These are phyloP conservation scores for Quercus rubra DNA, from an alignment of 306 rosid genomes.

Conservation along the genomic window DNA sequence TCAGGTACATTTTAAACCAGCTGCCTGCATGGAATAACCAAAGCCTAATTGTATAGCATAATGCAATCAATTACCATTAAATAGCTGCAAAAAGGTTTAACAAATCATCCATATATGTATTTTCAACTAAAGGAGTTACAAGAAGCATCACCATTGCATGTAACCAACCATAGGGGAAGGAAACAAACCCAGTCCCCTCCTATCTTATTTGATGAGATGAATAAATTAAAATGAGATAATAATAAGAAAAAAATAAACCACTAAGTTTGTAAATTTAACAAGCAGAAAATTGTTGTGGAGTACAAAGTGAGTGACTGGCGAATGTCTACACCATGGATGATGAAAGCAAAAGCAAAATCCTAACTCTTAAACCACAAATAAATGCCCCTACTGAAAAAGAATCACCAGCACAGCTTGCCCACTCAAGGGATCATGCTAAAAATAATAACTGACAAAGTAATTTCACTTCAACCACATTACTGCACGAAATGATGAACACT, in stretches of 20 bases:
- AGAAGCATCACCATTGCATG: not conserved
- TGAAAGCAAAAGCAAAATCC: not conserved
- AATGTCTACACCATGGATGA: not conserved
- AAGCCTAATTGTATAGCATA: conserved; percentile 3
- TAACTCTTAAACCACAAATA: not conserved
- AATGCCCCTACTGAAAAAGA: not conserved
- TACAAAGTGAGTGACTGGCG: not conserved
- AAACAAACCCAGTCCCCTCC: not conserved
- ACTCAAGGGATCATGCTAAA: not conserved
- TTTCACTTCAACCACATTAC: not conserved
- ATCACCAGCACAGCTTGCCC: not conserved
- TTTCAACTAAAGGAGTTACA: not conserved
- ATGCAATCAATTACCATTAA: not conserved
- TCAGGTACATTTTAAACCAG: conserved; percentile 21
- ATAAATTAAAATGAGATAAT: not conserved
- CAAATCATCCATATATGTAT: not conserved
- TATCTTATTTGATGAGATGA: not conserved
- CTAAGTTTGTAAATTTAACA: not conserved
- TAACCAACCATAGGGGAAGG: not conserved
- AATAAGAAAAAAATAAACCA: not conserved
- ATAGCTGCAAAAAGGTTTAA: not conserved
- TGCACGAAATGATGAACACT: not conserved
- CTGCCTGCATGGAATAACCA: conserved; percentile 26
- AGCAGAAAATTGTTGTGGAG: not conserved
- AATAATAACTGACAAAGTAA: not conserved